phyloP scores from a whole-genome alignment of 495 filamentous ascomycete species.

The Penicillium coffeae region DNA sequence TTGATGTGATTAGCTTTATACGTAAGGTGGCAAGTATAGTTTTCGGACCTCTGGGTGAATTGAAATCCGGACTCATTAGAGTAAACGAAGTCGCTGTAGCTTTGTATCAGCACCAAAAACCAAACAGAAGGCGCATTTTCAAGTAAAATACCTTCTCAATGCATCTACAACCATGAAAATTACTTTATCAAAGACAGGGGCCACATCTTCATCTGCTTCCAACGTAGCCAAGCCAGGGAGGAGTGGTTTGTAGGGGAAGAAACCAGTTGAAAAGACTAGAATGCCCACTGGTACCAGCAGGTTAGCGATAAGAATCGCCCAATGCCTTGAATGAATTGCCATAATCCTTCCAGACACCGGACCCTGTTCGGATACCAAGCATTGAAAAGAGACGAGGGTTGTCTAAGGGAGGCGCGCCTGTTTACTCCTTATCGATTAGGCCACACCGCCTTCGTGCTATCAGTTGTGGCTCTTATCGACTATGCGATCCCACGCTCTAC shows the following conservation, averaged over 20 bases:
- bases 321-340: conserved; percentile 15
- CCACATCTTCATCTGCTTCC: conserved; percentile 39
- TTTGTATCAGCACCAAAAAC: neutral
- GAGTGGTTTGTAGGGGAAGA: conserved; percentile 96
- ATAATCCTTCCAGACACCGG: conserved; percentile 17
- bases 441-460: neutral
- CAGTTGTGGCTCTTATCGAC: neutral
- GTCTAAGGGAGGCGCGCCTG: neutral
- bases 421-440: neutral
- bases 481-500: neutral
- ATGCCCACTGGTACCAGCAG: conserved; percentile 73
- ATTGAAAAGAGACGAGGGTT: neutral
- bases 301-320: conserved; percentile 54
- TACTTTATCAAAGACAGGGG: conserved; percentile 73
- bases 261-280: conserved; percentile 80
- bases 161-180: conserved; percentile 99
- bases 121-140: neutral
- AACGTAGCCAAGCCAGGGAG: conserved; percentile 75
- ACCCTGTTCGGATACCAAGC: neutral
- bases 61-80: conserved; percentile 73
- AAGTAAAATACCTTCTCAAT: conserved; percentile 68
- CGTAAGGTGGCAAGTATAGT: neutral
- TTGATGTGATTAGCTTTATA: conserved; percentile 1
- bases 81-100: conserved; percentile 90
- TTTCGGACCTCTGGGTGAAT: conserved; percentile 79